A percentile compares a stretch with the other conserved stretches of the same genome.
These are phyloP conservation scores for Malus orientalis DNA, from an alignment of 306 rosid genomes.

Conservation along the genomic window DNA sequence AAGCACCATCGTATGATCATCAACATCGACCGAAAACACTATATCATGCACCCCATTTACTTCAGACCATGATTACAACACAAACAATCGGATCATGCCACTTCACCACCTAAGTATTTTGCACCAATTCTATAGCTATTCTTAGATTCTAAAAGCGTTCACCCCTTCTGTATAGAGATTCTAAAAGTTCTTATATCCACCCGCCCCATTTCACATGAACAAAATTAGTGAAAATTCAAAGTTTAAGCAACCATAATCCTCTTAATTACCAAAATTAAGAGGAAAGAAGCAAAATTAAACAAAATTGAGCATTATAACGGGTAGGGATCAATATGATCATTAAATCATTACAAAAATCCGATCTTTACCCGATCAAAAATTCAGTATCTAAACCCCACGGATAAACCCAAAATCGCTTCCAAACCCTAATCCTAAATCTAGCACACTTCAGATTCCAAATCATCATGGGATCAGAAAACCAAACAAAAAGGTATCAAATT, in stretches of 20 bases:
- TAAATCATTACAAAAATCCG: background rate
- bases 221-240: background rate
- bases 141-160: background rate
- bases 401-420: slow-evolving; percentile 26
- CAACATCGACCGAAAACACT: background rate
- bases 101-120: background rate
- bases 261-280: background rate
- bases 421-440: slow-evolving; percentile 25
- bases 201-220: background rate
- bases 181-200: background rate
- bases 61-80: background rate
- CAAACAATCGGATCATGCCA: background rate
- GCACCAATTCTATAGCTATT: background rate
- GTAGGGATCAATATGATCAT: background rate
- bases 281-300: background rate
- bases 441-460: background rate
- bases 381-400: slow-evolving; percentile 6
- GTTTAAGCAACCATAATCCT: background rate
- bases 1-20: background rate
- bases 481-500: background rate
- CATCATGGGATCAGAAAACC: background rate
- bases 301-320: background rate
- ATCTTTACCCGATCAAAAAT: background rate
- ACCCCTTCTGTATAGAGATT: background rate
- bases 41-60: background rate